phyloP scores from a whole-genome alignment of 1,139 yeast species.

The Diutina rugosa region DNA sequence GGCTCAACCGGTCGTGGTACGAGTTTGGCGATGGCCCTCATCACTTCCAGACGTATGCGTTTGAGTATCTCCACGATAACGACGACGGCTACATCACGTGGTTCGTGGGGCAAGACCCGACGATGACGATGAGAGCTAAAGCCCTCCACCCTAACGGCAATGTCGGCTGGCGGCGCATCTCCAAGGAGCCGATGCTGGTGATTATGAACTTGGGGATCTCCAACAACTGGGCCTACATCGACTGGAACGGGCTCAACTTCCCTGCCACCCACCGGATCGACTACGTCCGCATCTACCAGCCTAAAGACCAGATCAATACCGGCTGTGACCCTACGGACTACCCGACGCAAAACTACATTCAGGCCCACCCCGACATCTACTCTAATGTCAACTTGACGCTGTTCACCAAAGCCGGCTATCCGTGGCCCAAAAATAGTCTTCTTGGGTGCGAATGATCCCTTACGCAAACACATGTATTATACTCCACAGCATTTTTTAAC shows the following conservation, averaged over 20 bases:
- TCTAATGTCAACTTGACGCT: conserved; percentile 44
- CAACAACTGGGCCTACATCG: conserved; percentile 71
- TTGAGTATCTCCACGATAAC: conserved; percentile 59
- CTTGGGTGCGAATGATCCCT: neutral
- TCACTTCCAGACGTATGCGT: conserved; percentile 14
- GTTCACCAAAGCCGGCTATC: conserved; percentile 48
- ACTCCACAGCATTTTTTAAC: too few relatives aligned
- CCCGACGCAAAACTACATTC: conserved; percentile 68
- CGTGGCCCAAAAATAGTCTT: conserved; percentile 39
- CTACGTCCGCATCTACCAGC: conserved; percentile 73
- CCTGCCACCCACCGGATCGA: conserved; percentile 61
- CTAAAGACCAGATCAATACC: conserved; percentile 30
- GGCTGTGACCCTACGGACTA: conserved; percentile 68
- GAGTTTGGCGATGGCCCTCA: conserved; percentile 11
- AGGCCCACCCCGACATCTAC: conserved; percentile 51
- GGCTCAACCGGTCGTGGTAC: conserved; percentile 37
- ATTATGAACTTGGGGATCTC: conserved; percentile 66
- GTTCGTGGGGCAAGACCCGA: conserved; percentile 64
- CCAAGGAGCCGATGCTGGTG: conserved; percentile 17
- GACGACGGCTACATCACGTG: conserved; percentile 64
- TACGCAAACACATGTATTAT: neutral
- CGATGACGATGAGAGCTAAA: conserved; percentile 45
- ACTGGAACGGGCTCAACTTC: conserved; percentile 58
- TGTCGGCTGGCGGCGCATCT: conserved; percentile 13
- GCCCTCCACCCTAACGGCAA: conserved; percentile 59